These are phyloP conservation scores for Cajanus cajan DNA, from an alignment of 306 rosid genomes.

Conservation along the genomic window DNA sequence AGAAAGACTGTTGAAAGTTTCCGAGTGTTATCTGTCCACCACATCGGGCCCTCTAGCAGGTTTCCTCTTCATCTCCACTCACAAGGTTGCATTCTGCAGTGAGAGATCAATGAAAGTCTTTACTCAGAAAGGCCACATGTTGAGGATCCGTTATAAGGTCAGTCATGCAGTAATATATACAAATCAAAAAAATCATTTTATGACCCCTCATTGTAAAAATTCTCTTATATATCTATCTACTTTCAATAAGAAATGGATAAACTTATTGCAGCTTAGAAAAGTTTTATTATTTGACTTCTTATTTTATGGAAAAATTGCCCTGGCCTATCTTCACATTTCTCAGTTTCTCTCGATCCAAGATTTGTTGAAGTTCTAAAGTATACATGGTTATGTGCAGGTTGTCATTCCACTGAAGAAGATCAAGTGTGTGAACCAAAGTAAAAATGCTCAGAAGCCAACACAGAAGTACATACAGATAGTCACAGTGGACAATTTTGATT, in stretches of 20 bases:
- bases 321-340: neutral
- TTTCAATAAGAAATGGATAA: too few relatives aligned
- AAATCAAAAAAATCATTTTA: too few relatives aligned
- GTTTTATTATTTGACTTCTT: too few relatives aligned
- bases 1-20: constrained; percentile 60
- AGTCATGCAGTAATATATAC: neutral
- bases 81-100: constrained; percentile 74
- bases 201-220: too few relatives aligned
- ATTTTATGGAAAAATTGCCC: neutral
- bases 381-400: constrained; percentile 23
- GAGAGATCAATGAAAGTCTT: constrained; percentile 57
- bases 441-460: constrained; percentile 30
- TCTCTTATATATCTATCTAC: too few relatives aligned
- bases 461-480: constrained; percentile 38
- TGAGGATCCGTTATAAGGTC: constrained; percentile 34
- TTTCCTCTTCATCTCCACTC: constrained; percentile 65
- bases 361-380: neutral
- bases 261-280: too few relatives aligned
- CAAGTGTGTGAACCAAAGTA: constrained; percentile 31
- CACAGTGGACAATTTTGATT: constrained; percentile 38
- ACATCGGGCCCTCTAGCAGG: constrained; percentile 80
- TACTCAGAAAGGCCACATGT: constrained; percentile 37
- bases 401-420: constrained; percentile 32
- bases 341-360: neutral
- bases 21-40: constrained; percentile 68